Evolutionary conservation across 192 early-diverging fungal genomes (phyloP), one percentile per base, ranked within the genome.

Genomic region (Backusella circina): DNA sequence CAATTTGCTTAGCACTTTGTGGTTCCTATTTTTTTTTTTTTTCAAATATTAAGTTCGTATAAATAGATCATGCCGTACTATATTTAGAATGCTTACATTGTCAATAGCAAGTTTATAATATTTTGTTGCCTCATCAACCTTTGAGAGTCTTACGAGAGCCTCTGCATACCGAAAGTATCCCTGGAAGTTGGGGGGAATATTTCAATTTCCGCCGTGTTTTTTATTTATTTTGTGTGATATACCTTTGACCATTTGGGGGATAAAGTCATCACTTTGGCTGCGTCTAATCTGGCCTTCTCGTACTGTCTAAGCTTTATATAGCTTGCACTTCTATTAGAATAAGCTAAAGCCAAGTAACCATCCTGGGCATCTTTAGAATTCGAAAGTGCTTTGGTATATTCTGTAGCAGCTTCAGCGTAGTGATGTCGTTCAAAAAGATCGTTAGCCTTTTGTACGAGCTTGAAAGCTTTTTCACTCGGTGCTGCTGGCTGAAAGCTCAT

Each of bases 121-220:
- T 13, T 77, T 72, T 44, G 87, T 79, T 12, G 90, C 87, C 33
- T 86, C 84, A 50, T 86, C 86, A 67, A 82, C 80, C 10, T 85
- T 77, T 0, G 73, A 81, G 68, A 89, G 70, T 71, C 86, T 84
- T 51, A 88, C 68, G 18, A 86, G 70, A 10, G 88, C 89, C 68
- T 90, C 89, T 70, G 82, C 91, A 28, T 80, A 77, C 38, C 91
- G 83, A 79, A 90, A 92, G 67, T 92, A 85, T 30, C 87, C 91
- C 85, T 91, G 38, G 21, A 4, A 12, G 13, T 15, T 8, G 44
- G 44, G 18, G n/a, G 18, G 50, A 83, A 38, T 80, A 84, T 82
- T 80, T 86, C 5, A 79, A 78, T 1, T 82, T 74, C 16, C 76
- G 5, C 80, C 67, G 26, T 70, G 67, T 15, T 54, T 41, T n/a